These are phyloP conservation scores for Oleoguttula mirabilis DNA, from an alignment of 495 filamentous ascomycete species.

Conservation along the genomic window DNA sequence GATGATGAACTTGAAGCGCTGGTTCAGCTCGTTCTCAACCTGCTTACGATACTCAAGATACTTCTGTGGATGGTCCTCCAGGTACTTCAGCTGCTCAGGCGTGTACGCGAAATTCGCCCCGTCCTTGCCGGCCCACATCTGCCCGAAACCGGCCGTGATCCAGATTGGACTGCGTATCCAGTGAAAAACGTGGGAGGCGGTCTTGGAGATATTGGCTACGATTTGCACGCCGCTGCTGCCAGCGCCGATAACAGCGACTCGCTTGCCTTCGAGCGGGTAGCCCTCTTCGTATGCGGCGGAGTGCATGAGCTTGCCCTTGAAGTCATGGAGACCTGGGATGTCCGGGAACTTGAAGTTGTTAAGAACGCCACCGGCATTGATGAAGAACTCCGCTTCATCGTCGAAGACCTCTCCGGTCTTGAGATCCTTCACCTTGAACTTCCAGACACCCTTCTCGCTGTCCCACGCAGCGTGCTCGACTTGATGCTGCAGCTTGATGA, in stretches of 20 bases:
- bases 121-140: constrained; percentile 28
- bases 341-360: constrained; percentile 32
- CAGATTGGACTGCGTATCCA: constrained; percentile 31
- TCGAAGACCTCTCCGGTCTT: constrained; percentile 23
- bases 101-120: constrained; percentile 31
- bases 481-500: constrained; percentile 28
- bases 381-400: constrained; percentile 30
- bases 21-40: constrained; percentile 35
- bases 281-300: constrained; percentile 30
- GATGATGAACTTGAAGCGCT: constrained; percentile 35
- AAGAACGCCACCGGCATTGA: constrained; percentile 32
- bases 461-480: constrained; percentile 28
- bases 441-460: constrained; percentile 25
- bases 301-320: constrained; percentile 32
- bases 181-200: constrained; percentile 25
- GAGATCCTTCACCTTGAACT: constrained; percentile 24
- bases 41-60: constrained; percentile 33
- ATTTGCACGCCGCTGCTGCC: constrained; percentile 31
- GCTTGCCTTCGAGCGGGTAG: constrained; percentile 27
- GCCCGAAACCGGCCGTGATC: constrained; percentile 32
- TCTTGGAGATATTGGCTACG: constrained; percentile 26
- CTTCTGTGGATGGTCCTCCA: constrained; percentile 26
- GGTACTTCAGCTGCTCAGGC: constrained; percentile 24
- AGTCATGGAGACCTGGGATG: constrained; percentile 25
- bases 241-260: constrained; percentile 30